Base-by-base conservation (phyloP, 371 early-diverging fungal genomes). In the Vittaforma corneae region DNA sequence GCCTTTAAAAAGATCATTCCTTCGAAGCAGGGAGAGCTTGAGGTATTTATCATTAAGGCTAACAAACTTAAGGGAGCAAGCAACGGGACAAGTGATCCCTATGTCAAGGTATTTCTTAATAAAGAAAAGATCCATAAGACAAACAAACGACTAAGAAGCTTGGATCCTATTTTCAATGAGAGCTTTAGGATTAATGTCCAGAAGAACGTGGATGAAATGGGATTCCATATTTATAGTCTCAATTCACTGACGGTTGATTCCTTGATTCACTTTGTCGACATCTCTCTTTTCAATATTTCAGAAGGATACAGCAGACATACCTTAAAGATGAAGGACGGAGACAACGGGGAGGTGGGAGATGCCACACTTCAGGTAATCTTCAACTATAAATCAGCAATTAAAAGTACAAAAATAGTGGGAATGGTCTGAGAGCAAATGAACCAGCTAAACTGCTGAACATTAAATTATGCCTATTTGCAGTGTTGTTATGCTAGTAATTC, bases 161-260 rank as follows among this genome's bases (percentile, higher is more conserved):
- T 26, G 24, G 32, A 67, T 52, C 73, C 77, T 11, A 40, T 64
- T n/a, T 76, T 70, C 45, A 67, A 70, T 54, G 77, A 76, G 59
- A 51, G 46, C 2, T 42, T 73, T 44, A 55, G 53, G 4, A 52
- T 72, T 35, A 24, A 46, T 16, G 62, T 76, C 18, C 47, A 67
- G 34, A 70, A 67, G 33, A 29, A 50, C 24, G 59, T 48, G 16
- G 76, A 76, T 50, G 33, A 56, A 11, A 22, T 76, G 44, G 56
- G 63, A 14, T 38, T 76, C 6, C 47, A 64, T 38, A 45, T 76
- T 20, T 70, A 54, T 45, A 73, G 73, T 35, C 42, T 71, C 26
- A 66, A 64, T 51, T 62, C 57, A 1, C 57, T 71, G 22, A 55
- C 54, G 34, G 54, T 50, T 18, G 62, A 67, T 46, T 14, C 53